Evolutionary conservation across 2,329 filamentous ascomycete species (phyloP), one percentile per base, ranked within the genome.

Genomic region (Trichothecium roseum): DNA sequence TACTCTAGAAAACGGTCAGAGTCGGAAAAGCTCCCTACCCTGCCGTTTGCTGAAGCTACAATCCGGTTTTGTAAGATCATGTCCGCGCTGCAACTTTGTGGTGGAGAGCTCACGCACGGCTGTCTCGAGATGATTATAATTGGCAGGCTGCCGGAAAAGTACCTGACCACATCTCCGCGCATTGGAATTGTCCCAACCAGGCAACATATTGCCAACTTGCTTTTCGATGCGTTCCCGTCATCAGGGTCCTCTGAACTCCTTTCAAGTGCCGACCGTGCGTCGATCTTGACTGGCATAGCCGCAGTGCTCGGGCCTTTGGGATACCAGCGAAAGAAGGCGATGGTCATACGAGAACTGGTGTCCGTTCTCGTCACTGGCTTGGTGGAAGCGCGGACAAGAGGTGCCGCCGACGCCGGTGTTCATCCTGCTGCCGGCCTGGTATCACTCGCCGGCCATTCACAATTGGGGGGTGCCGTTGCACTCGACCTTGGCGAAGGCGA

Each of bases 351-450:
- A 46, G 87, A 95, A 50, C 69, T 96, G 34, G 72, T 98, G 8
- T 81, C 79, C 4, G 78, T 87, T 13, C 68, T 96, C 28, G 84
- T 93, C 35, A 81, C 80, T 24, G 87, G 84, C 3, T 68, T 98
- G 8, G 81, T 94, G 4, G 86, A 95, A 57, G 91, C 91, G 13
- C 75, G 91, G 28, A 95, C 93, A 32, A 73, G 89, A 32, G 89
- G 89, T 22, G 91, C 91, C 28, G 88, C 91, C n/a, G 91, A 96
- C 52, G 84, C 91, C 50, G 91, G 89, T 4, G 85, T 98, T 26
- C 89, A 96, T 59, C 91, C 91, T 28, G 89, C 89, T 14, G 86
- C 89, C 8, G 88, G 86, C 0, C 64, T 95, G 34, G 79, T 86
- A 18, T 79, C 81, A 10, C 63, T 91, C 20, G 81, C 72, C 9